Conservation (phyloP, 495 filamentous ascomycete genomes). For the Tuber borchii region DNA sequence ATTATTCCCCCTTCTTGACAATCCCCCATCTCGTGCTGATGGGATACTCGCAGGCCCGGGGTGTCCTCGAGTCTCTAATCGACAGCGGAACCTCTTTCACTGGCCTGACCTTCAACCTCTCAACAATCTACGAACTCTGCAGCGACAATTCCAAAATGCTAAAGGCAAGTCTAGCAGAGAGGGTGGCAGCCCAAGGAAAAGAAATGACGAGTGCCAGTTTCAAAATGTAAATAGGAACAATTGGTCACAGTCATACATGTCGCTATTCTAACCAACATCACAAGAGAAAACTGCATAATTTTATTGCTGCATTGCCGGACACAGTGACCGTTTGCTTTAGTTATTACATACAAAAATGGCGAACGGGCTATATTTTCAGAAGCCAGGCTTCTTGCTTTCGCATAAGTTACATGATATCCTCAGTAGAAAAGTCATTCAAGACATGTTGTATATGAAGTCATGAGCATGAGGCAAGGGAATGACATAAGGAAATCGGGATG, state of each 20-base stretch:
- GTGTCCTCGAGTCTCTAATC: constrained; percentile 58
- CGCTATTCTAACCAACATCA: not conserved
- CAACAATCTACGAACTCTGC: constrained; percentile 86
- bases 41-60: constrained; percentile 49
- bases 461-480: not conserved
- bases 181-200: constrained; percentile 59
- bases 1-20: constrained; percentile 15
- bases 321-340: not conserved
- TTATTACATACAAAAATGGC: not conserved
- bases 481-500: constrained; percentile 1
- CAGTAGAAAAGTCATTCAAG: not conserved
- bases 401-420: constrained; percentile 5
- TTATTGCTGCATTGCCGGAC: not conserved
- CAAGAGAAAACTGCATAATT: not conserved
- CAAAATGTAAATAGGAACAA: constrained; percentile 55
- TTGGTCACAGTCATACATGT: not conserved
- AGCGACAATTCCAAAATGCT: constrained; percentile 63
- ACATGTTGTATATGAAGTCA: not conserved
- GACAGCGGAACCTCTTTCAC: constrained; percentile 58
- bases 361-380: not conserved
- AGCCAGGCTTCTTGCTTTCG: constrained; percentile 1
- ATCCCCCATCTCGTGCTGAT: constrained; percentile 12
- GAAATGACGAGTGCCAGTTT: constrained; percentile 70
- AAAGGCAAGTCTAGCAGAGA: constrained; percentile 65
- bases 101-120: constrained; percentile 78